Evolutionary conservation across 2,329 filamentous ascomycete genomes (phyloP).

Genomic region (Alternaria gansuensis): DNA sequence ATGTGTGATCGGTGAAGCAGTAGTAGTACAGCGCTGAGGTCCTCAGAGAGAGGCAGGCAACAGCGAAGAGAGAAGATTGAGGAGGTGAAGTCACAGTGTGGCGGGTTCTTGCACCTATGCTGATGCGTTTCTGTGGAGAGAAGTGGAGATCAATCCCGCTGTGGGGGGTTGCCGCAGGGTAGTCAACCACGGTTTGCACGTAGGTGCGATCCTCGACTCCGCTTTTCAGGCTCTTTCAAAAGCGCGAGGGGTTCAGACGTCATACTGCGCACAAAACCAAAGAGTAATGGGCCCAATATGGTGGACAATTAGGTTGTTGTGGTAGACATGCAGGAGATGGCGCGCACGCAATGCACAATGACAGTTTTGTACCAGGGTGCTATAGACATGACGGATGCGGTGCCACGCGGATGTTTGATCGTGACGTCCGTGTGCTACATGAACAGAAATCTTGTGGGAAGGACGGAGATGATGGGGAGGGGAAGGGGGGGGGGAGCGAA

Average conservation of each 20-base stretch:
- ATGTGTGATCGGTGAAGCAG: not conserved
- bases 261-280: slow-evolving; percentile 2
- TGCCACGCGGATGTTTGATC: slow-evolving; percentile 21
- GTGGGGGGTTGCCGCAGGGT: slow-evolving; percentile 5
- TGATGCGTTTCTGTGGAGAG: slow-evolving; percentile 3
- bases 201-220: not conserved
- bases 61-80: not conserved
- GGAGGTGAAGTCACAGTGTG: slow-evolving; percentile 12
- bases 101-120: slow-evolving; percentile 13
- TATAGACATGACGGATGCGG: slow-evolving; percentile 17
- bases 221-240: not conserved
- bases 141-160: slow-evolving; percentile 2
- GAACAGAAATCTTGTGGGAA: not conserved
- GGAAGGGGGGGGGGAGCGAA: not conserved
- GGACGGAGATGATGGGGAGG: not conserved
- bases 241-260: not conserved
- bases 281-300: not conserved
- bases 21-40: not conserved
- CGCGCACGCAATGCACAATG: slow-evolving; percentile 17
- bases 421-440: slow-evolving; percentile 11
- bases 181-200: slow-evolving; percentile 4
- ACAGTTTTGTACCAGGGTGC: slow-evolving; percentile 24
- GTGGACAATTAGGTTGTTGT: not conserved
- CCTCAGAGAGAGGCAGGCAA: not conserved
- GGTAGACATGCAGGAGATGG: not conserved